phyloP scores from a whole-genome alignment of 768 basidiomycete species.

The Auricularia cornea region DNA sequence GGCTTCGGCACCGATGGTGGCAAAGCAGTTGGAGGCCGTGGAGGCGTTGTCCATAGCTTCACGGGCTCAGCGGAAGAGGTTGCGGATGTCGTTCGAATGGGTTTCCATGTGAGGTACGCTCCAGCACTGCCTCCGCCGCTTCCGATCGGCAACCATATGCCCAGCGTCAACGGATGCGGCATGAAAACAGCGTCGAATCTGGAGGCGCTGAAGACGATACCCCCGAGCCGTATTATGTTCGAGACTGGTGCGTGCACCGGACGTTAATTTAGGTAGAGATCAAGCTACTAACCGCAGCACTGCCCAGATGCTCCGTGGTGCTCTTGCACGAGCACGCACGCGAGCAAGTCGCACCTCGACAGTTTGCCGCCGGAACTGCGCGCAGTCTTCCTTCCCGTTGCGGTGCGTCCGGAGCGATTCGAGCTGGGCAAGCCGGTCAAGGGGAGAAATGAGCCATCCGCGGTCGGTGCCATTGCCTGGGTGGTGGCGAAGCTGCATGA shows the following conservation, averaged over 20 bases:
- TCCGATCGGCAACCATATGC: background rate
- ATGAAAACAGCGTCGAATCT: slow-evolving; percentile 67
- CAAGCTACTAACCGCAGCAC: background rate
- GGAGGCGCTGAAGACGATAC: slow-evolving; percentile 44
- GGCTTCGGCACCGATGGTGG: slow-evolving; percentile 56
- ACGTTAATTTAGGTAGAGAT: background rate
- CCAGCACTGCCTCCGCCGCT: slow-evolving; percentile 4
- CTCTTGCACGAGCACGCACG: slow-evolving; percentile 57
- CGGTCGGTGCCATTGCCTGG: slow-evolving; percentile 66
- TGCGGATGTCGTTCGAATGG: slow-evolving; percentile 62
- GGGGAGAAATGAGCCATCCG: slow-evolving; percentile 65
- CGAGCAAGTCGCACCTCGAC: slow-evolving; percentile 43
- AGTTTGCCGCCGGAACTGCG: slow-evolving; percentile 39
- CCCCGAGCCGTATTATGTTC: slow-evolving; percentile 51
- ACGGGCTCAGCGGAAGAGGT: slow-evolving; percentile 60
- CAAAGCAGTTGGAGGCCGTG: slow-evolving; percentile 43
- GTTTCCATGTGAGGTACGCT: slow-evolving; percentile 52
- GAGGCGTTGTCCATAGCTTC: slow-evolving; percentile 80
- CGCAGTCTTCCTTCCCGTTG: slow-evolving; percentile 41
- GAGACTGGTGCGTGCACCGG: slow-evolving; percentile 52
- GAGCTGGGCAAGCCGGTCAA: slow-evolving; percentile 54
- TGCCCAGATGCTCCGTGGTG: slow-evolving; percentile 65
- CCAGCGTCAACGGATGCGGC: slow-evolving; percentile 66
- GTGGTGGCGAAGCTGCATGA: slow-evolving; percentile 44
- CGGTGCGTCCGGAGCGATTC: slow-evolving; percentile 51